Conservation (phyloP, 257 asterid species). For the Nicotiana paniculata region DNA sequence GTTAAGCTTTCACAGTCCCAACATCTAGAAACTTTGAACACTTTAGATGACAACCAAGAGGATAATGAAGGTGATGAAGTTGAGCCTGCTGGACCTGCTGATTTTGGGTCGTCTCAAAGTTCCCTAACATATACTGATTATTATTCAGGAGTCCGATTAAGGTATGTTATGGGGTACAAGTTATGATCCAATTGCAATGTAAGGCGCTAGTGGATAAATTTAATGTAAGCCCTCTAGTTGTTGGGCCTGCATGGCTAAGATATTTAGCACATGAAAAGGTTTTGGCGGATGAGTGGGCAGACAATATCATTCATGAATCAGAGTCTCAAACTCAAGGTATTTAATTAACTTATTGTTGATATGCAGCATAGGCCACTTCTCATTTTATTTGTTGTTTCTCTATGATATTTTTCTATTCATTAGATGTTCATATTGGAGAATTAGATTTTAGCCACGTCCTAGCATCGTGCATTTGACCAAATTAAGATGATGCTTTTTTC, state of each 20-base stretch:
- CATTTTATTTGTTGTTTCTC: slow-evolving; percentile 5
- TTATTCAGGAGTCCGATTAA: slow-evolving; percentile 43
- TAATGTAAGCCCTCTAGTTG: slow-evolving; percentile 50
- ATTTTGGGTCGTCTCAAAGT: slow-evolving; percentile 38
- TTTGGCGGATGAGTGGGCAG: slow-evolving; percentile 72
- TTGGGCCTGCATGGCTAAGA: slow-evolving; percentile 68
- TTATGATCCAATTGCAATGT: slow-evolving; percentile 74
- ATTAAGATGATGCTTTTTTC: neutral
- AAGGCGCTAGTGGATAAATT: slow-evolving; percentile 68
- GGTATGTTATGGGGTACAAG: slow-evolving; percentile 57
- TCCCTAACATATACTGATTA: slow-evolving; percentile 36
- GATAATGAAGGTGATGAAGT: slow-evolving; percentile 27
- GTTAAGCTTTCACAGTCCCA: slow-evolving; percentile 30
- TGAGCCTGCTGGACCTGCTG: slow-evolving; percentile 49
- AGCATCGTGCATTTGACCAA: no score
- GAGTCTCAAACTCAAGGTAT: slow-evolving; percentile 54
- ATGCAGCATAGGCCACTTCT: neutral
- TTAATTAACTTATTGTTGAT: neutral
- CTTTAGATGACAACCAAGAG: slow-evolving; percentile 11
- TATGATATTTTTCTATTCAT: no score
- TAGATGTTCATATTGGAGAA: neutral
- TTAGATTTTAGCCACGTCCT: no score
- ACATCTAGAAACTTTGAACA: slow-evolving; percentile 23
- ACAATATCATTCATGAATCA: slow-evolving; percentile 41
- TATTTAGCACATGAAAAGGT: slow-evolving; percentile 44